These are phyloP conservation scores for Ophiognomonia clavigignenti-juglandacearum DNA, from an alignment of 2,329 filamentous ascomycete genomes.

Conservation along the genomic window DNA sequence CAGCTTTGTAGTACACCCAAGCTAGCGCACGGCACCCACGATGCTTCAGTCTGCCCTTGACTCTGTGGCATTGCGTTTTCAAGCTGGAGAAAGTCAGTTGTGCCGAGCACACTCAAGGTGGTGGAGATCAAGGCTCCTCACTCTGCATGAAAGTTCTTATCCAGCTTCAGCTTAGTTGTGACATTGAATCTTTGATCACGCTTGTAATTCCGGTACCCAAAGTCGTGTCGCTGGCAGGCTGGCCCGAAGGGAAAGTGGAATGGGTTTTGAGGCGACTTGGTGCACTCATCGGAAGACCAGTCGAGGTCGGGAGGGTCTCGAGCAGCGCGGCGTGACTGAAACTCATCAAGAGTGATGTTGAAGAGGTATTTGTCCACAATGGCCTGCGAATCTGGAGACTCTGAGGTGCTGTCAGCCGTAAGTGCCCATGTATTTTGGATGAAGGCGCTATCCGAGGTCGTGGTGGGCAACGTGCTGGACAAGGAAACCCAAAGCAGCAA, in stretches of 20 bases:
- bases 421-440: too few species aligned
- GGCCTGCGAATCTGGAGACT: not conserved
- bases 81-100: too few species aligned
- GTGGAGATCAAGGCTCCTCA: too few species aligned
- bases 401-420: not conserved
- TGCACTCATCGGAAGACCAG: conserved; percentile 40
- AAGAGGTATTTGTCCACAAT: conserved; percentile 45
- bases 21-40: too few species aligned
- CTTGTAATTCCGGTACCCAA: conserved; percentile 51
- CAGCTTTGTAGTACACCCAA: too few species aligned
- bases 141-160: conserved; percentile 45
- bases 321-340: conserved; percentile 34
- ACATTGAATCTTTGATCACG: conserved; percentile 41
- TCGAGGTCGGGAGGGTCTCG: conserved; percentile 32
- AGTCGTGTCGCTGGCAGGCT: conserved; percentile 51
- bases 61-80: too few species aligned
- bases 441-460: too few species aligned
- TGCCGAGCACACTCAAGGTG: too few species aligned
- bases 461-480: too few species aligned
- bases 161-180: conserved; percentile 37
- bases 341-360: conserved; percentile 34
- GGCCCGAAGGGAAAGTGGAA: conserved; percentile 38
- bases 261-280: conserved; percentile 37
- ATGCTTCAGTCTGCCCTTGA: too few species aligned
- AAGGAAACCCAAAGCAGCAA: too few species aligned